Evolutionary conservation across 2,329 filamentous ascomycete species (phyloP).

Genomic region (Coniochaeta prunicola): DNA sequence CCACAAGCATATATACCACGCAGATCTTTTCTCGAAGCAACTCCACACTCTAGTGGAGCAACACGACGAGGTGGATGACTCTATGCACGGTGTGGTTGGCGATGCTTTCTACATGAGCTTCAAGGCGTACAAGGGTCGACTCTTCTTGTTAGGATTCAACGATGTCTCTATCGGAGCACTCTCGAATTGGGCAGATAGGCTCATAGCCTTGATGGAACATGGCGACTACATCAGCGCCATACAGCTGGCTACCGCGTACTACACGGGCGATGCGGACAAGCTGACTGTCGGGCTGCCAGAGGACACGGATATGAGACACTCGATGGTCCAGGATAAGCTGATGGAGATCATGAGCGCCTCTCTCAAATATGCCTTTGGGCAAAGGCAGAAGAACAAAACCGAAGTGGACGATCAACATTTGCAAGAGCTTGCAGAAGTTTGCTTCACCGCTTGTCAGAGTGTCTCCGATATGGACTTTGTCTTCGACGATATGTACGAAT

Average conservation of each 20-base stretch:
- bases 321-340: conserved; percentile 79
- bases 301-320: conserved; percentile 66
- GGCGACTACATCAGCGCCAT: conserved; percentile 96
- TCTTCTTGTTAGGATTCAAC: conserved; percentile 91
- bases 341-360: conserved; percentile 92
- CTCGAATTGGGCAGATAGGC: conserved; percentile 93
- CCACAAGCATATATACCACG: conserved; percentile 86
- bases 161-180: conserved; percentile 85
- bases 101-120: conserved; percentile 99
- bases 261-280: conserved; percentile 84
- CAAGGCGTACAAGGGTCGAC: conserved; percentile 84
- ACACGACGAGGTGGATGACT: conserved; percentile 75
- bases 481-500: conserved; percentile 85
- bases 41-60: conserved; percentile 80
- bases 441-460: conserved; percentile 74
- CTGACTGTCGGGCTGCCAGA: conserved; percentile 90
- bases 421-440: conserved; percentile 71
- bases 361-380: conserved; percentile 77
- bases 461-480: conserved; percentile 76
- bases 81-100: conserved; percentile 91
- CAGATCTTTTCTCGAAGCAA: conserved; percentile 83
- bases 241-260: conserved; percentile 83
- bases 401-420: conserved; percentile 52
- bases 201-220: conserved; percentile 90
- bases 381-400: conserved; percentile 44